These are phyloP conservation scores for Thalassiosira mediterranea DNA, from an alignment of 352 stramenopile species.

Conservation along the genomic window DNA sequence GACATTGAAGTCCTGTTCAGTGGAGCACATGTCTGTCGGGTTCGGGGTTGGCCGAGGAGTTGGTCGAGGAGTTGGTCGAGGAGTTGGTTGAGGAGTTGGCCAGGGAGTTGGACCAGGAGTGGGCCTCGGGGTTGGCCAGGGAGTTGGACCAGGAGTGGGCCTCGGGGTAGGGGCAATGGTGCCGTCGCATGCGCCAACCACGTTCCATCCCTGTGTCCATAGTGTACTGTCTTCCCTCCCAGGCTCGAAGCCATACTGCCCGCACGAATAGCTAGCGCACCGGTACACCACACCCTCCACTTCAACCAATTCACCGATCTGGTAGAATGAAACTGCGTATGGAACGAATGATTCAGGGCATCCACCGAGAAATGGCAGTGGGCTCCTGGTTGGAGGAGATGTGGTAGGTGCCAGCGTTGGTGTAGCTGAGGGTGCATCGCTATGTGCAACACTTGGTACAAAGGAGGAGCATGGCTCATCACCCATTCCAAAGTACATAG, in stretches of 20 bases:
- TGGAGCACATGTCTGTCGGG: not conserved
- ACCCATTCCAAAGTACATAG: too few species aligned
- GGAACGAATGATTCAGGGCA: constrained; percentile 15
- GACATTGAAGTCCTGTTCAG: constrained; percentile 33
- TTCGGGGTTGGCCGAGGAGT: not conserved
- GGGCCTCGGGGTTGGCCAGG: not conserved
- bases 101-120: not conserved
- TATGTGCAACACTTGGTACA: not conserved
- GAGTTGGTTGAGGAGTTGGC: not conserved
- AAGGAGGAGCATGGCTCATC: too few species aligned
- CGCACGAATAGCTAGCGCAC: not conserved
- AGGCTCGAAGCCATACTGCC: too few species aligned
- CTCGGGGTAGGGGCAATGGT: not conserved
- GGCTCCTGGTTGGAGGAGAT: constrained; percentile 3
- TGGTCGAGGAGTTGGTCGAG: not conserved
- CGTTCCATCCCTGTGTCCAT: constrained; percentile 1
- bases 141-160: not conserved
- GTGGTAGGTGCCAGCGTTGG: constrained; percentile 1
- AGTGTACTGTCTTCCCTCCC: too few species aligned
- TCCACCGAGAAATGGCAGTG: constrained; percentile 4
- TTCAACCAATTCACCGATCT: not conserved
- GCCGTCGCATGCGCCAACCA: not conserved
- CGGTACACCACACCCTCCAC: not conserved
- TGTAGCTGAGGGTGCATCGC: not conserved
- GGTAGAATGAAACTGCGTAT: not conserved